Evolutionary conservation across 2,329 filamentous ascomycete species (phyloP), one percentile per base, ranked within the genome.

Genomic region (Aspergillus luchuensis): DNA sequence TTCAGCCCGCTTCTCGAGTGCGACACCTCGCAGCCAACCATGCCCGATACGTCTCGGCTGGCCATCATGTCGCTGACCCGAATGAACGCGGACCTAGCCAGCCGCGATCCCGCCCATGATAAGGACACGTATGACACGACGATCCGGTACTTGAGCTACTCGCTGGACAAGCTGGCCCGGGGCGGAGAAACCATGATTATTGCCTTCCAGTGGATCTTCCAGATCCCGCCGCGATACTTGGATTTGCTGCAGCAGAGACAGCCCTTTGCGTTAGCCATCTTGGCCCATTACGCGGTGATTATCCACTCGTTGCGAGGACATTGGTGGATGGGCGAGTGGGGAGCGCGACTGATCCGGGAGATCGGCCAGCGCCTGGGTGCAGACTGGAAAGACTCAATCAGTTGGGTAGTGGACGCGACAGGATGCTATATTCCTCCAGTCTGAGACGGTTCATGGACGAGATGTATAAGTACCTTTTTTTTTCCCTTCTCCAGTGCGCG

Each of bases 241-340:
- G 30, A 80, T 39, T 68, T 79, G 17, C 63, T 80, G 3, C 64
- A 68, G 13, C 69, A 74, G 55, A 71, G 74, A 17, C 66, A 69
- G 17, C 77, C 79, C 0, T 78, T 81, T 59, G 78, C 79, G 1
- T 63, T 82, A 8, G 73, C 78, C 13, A 69, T 81, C 15, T 69
- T 81, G 4, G 78, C 78, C 2, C 76, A 82, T 61, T 81, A 77
- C 61, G 75, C 75, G 0, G 76, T 81, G 8, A 59, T 79, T 3
- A 78, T 90, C 50, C 87, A 87, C 69, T 82, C 82, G 36, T 79
- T 89, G 63, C 84, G 88, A 62, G 74, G 80, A 15, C 78, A 87
- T 15, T 91, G 89, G 89, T 91, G 89, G 89, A 77, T 91, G 28
- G 82, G 86, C 19, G 87, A 88, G 41, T 87, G 89, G 68, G 84